Evolutionary conservation across 169 alveolate genomes (phyloP), one percentile per base, ranked within the genome.

Genomic region (Plasmodium relictum): DNA sequence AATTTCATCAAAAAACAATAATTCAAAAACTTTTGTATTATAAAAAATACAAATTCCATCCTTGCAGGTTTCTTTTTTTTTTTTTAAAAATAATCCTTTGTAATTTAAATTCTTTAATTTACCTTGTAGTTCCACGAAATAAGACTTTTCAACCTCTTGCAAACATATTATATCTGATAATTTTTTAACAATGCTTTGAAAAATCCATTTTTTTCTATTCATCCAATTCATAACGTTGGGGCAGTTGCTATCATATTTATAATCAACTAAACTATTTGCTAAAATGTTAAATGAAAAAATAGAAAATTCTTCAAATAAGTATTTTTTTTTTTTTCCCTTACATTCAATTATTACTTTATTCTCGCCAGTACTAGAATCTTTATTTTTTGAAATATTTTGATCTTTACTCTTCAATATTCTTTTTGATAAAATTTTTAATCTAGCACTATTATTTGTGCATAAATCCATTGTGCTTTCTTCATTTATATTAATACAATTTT

Each of bases 181-280:
- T 18, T 93, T 69, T 12, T 73, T 74, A 10, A 42, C 31, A 6
- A 94, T 65, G 48, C 66, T 93, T 22, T 92, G 78, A 44, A 74
- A 88, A 41, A 94, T 94, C 16, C 73, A 93, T 31, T 80, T 62
- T 69, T 92, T 92, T 45, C 96, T 74, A 48, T 73, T 88, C n/a
- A 74, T 62, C 96, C 96, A 94, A 37, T 87, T 62, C 95, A 94
- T 94, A 65, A 92, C 93, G 58, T 80, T 78, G 31, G 88, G 24
- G 74, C 94, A 88, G 54, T 94, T 92, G 54, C 73, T 73, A 37
- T 88, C 80, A 71, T 94, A 94, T 83, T 94, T 94, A 91, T 92
- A 65, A 70, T 94, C 96, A 69, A 94, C 96, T 42, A 94, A 73
- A 58, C 96, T 94, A 56, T 92, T 91, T 26, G 96, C 96, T 26